Base-by-base conservation (phyloP, 352 stramenopile genomes). In the Hyaloperonospora brassicae region DNA sequence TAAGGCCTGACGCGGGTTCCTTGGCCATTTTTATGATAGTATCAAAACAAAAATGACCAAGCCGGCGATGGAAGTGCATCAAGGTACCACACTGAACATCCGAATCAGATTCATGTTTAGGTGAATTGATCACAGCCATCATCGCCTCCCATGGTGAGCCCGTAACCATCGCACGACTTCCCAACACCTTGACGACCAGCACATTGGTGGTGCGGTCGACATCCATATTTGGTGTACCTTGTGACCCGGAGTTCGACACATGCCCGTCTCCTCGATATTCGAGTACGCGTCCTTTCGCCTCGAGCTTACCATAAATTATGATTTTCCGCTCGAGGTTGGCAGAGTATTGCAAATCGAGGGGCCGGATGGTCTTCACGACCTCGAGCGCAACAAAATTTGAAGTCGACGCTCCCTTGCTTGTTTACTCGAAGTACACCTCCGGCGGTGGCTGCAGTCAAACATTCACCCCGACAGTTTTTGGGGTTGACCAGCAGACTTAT, bases 231-330 rank as follows among this genome's bases (percentile, higher is more conserved):
- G 41, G 41, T 31, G 21, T 14, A 27, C 41, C 2, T 31, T 21
- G 10, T 2, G n/a, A 13, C 7, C 41, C 41, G 31, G 21, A 27
- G 21, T n/a, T n/a, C 2, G 31, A 47, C 41, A 47, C 41, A 31
- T 21, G 41, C 12, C 23, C 31, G 7, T 21, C 17, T 27, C 41
- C 41, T 47, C 17, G n/a, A 31, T 47, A 47, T 31, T 47, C n/a
- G 12, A 47, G n/a, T n/a, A 47, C 41, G n/a, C 41, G 24, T 31
- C 41, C 41, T n/a, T 47, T 47, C 13, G 41, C 41, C 41, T 47
- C 41, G 23, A 0, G 56, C 10, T 21, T 21, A 21, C 36, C 36
- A 21, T 13, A 42, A 5, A 21, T 14, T 14, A 30, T 10, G 17
- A 47, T 47, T 5, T 47, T 47, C 5, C n/a, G 41, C 41, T 47